phyloP scores from a whole-genome alignment of 78 protist species.

The Tieghemostelium lacteum region DNA sequence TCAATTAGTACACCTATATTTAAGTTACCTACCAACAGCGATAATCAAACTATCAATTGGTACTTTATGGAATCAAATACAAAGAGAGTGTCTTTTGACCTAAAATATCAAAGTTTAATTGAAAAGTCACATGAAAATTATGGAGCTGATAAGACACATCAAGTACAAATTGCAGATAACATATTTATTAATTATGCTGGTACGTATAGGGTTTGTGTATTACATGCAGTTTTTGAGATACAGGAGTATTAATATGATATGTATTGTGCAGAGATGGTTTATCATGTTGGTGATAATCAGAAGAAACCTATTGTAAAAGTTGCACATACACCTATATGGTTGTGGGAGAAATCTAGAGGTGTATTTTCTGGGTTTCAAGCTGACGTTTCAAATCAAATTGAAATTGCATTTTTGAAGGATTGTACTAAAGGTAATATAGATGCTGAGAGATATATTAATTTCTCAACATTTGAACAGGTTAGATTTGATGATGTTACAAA shows the following conservation, averaged over 20 bases:
- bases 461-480: conserved; percentile 49
- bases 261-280: not conserved
- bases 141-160: not conserved
- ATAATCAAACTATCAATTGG: no score
- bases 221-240: not conserved
- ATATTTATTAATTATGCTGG: not conserved
- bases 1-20: not conserved
- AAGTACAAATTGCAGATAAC: not conserved
- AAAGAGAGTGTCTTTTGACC: not conserved
- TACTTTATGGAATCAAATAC: not conserved
- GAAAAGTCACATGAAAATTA: not conserved
- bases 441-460: conserved; percentile 52
- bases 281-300: not conserved
- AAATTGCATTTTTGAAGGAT: conserved; percentile 27
- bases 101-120: not conserved
- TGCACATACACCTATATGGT: conserved; percentile 8
- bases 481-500: conserved; percentile 54
- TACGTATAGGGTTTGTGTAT: no score
- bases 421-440: conserved; percentile 15
- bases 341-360: conserved; percentile 63
- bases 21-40: no score
- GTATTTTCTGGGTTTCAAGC: conserved; percentile 14
- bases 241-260: no score
- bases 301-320: conserved; percentile 1
- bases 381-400: conserved; percentile 21